Evolutionary conservation across 1,139 yeast genomes (phyloP), one percentile per base, ranked within the genome.

Genomic region (Hyphopichia buzzinii): DNA sequence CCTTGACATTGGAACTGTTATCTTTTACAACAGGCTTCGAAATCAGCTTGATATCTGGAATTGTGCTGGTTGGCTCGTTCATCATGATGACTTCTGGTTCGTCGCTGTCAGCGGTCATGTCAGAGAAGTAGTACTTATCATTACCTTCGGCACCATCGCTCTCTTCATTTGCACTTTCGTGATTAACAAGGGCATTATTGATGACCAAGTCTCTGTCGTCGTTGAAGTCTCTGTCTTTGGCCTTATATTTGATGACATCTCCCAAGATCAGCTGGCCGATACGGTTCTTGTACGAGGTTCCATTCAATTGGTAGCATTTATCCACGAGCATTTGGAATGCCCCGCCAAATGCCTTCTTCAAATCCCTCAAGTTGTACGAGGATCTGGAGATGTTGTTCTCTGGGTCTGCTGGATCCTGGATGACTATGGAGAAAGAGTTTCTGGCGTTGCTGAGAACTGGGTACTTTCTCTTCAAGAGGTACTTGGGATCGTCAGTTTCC

Each of bases 381-480:
- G 96, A 87, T 46, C 96, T 70, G 29, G 95, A 81, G 34, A 92
- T 84, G 56, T 92, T 94, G 54, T 92, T 94, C 6, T 67, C 49
- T 1, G 81, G 67, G 52, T 90, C 97, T 29, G 86, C 82, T 0
- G 98, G 98, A 54, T 92, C 98, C 55, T 86, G 94, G 28, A 92
- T 86, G 1, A 90, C 84, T 30, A 92, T 64, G 1, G 85, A 61
- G 50, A 86, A 86, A 10, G 81, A 72, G 37, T 73, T 75, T 36
- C 81, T 71, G 22, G 67, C 55, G 2, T 81, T 72, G 38, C 74
- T 71, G 47, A 87, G 60, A 22, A 69, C 72, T 1, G 79, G 77
- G 55, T 84, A 70, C 7, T 68, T 59, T 13, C 65, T 58, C 50
- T 86, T 88, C 36, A 70, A 64, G 41, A 84, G 56, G 53, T 86